Evolutionary conservation across 1,284 basidiomycete genomes (phyloP).

Genomic region (Tilletia setariae): DNA sequence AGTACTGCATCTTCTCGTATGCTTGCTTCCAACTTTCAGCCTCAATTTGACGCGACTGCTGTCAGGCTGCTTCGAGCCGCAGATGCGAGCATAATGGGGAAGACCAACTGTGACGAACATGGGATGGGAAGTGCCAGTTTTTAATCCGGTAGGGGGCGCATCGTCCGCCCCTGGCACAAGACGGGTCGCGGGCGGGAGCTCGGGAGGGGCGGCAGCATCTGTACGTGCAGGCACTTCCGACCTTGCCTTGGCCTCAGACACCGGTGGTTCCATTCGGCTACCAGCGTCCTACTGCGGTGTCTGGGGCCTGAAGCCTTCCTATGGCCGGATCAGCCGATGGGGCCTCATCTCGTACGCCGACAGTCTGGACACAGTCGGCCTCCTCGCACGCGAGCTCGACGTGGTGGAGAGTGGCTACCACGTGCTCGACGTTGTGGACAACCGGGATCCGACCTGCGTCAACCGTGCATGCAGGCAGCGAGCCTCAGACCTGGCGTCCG

Average conservation of each 20-base stretch:
- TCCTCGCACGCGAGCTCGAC: slow-evolving; percentile 65
- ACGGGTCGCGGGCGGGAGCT: slow-evolving; percentile 62
- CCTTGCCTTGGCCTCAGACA: slow-evolving; percentile 81
- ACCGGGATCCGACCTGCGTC: slow-evolving; percentile 74
- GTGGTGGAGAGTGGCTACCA: slow-evolving; percentile 29
- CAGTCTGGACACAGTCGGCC: slow-evolving; percentile 87
- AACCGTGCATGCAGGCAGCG: slow-evolving; percentile 27
- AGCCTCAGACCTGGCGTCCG: background rate
- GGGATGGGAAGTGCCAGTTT: slow-evolving; percentile 76
- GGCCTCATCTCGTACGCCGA: slow-evolving; percentile 91
- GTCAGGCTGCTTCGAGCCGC: slow-evolving; percentile 64
- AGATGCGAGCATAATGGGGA: slow-evolving; percentile 73
- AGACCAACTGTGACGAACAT: slow-evolving; percentile 96
- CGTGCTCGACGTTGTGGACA: slow-evolving; percentile 58
- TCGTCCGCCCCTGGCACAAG: background rate
- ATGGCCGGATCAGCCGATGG: slow-evolving; percentile 84
- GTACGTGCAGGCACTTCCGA: slow-evolving; percentile 39
- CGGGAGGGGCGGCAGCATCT: slow-evolving; percentile 50
- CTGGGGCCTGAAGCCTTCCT: slow-evolving; percentile 88
- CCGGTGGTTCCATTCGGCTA: slow-evolving; percentile 86
- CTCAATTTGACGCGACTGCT: slow-evolving; percentile 85
- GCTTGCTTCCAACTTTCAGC: slow-evolving; percentile 59
- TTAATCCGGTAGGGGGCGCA: background rate
- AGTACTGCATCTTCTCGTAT: slow-evolving; percentile 44
- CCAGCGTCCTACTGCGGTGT: slow-evolving; percentile 93